phyloP scores from a whole-genome alignment of 2,329 filamentous ascomycete genomes.

The Ceratocystis ficicola region DNA sequence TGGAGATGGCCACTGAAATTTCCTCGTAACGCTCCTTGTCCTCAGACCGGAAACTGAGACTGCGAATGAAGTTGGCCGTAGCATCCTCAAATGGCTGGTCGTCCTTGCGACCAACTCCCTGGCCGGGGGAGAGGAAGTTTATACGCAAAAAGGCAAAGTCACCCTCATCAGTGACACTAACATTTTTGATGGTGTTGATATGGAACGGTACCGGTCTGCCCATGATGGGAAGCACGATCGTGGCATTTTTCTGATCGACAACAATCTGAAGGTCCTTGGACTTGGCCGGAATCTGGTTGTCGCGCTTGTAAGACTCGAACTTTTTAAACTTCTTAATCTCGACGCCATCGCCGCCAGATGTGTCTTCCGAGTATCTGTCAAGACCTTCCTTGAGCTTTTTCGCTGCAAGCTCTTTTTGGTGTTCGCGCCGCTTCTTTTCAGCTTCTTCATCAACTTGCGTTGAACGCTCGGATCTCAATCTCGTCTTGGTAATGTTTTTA shows the following conservation, averaged over 20 bases:
- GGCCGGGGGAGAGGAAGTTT: conserved; percentile 93
- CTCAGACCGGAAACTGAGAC: conserved; percentile 84
- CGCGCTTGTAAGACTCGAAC: conserved; percentile 97
- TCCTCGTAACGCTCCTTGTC: conserved; percentile 81
- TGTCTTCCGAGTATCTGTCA: conserved; percentile 73
- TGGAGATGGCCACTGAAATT: conserved; percentile 84
- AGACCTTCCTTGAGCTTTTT: conserved; percentile 89
- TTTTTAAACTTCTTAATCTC: conserved; percentile 97
- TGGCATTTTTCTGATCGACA: conserved; percentile 80
- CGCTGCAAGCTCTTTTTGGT: conserved; percentile 75
- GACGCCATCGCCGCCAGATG: conserved; percentile 72
- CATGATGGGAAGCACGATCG: conserved; percentile 91
- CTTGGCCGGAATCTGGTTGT: conserved; percentile 77
- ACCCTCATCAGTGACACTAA: conserved; percentile 91
- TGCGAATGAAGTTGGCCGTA: conserved; percentile 87
- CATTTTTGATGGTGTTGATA: conserved; percentile 96
- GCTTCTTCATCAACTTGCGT: conserved; percentile 80
- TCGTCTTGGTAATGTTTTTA: conserved; percentile 90
- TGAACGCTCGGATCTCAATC: conserved; percentile 80
- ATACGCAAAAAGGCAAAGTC: conserved; percentile 90
- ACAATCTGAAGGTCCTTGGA: conserved; percentile 80
- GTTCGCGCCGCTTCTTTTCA: conserved; percentile 73
- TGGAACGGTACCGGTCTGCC: conserved; percentile 95
- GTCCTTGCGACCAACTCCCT: conserved; percentile 93
- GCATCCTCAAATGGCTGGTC: conserved; percentile 97